Evolutionary conservation across 2,329 filamentous ascomycete species (phyloP).

Genomic region (Plectosphaerella sp.): DNA sequence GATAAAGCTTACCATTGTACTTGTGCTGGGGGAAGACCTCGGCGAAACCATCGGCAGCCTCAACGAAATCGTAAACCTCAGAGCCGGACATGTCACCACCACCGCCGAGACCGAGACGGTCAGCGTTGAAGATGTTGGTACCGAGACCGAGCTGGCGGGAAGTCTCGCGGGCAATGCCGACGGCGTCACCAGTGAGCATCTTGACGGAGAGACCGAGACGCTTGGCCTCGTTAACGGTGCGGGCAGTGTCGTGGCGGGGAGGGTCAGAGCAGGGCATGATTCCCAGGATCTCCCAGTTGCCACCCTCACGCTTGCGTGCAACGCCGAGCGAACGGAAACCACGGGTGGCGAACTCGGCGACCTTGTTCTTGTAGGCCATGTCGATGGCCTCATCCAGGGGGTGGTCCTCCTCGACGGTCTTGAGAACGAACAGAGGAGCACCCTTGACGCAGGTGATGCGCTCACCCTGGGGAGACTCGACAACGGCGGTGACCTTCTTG

Average conservation of each 20-base stretch:
- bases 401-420: constrained; percentile 83
- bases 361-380: constrained; percentile 85
- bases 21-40: constrained; percentile 96
- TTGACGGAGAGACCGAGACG: constrained; percentile 84
- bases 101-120: constrained; percentile 84
- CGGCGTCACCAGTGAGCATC: constrained; percentile 93
- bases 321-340: constrained; percentile 93
- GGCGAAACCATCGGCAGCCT: constrained; percentile 91
- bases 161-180: constrained; percentile 88
- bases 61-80: constrained; percentile 92
- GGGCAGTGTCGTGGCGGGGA: constrained; percentile 83
- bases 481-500: constrained; percentile 84
- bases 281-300: constrained; percentile 84
- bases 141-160: constrained; percentile 87
- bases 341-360: constrained; percentile 76
- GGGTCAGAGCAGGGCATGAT: constrained; percentile 95
- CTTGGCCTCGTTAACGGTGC: constrained; percentile 88
- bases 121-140: constrained; percentile 91
- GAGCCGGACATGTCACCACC: constrained; percentile 91
- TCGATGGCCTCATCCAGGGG: constrained; percentile 72
- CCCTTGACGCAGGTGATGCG: constrained; percentile 87
- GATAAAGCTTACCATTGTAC: constrained; percentile 50
- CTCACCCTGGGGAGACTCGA: constrained; percentile 79
- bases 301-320: constrained; percentile 74
- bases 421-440: constrained; percentile 81